Percentiles rank a stretch among this genome's conserved stretches.
Evolutionary conservation across 2,329 filamentous ascomycete genomes (phyloP).

Genomic region (Trichoderma gracile): DNA sequence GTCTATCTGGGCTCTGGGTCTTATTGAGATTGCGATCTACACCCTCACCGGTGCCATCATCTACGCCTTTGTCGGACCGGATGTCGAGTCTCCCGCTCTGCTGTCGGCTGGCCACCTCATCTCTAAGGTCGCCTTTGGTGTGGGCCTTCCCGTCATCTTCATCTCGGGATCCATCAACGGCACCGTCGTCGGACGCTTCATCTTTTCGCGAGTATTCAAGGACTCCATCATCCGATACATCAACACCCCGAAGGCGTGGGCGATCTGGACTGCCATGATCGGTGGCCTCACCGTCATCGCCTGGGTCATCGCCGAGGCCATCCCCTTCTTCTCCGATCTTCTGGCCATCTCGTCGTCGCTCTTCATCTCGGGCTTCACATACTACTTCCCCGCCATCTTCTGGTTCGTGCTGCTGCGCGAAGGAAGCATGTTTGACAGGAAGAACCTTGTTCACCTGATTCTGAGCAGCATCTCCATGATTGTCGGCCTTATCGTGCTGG

Average conservation of each 20-base stretch:
- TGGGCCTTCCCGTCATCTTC: slow-evolving; percentile 72
- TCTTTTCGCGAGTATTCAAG: slow-evolving; percentile 49
- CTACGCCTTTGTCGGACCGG: slow-evolving; percentile 66
- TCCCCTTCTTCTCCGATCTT: slow-evolving; percentile 70
- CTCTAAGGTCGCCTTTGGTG: slow-evolving; percentile 67
- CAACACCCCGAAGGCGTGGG: slow-evolving; percentile 52
- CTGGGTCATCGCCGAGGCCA: slow-evolving; percentile 70
- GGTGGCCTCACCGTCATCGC: slow-evolving; percentile 59
- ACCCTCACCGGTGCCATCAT: slow-evolving; percentile 65
- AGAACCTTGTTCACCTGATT: slow-evolving; percentile 32
- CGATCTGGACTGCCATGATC: slow-evolving; percentile 60
- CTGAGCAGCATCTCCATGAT: slow-evolving; percentile 34
- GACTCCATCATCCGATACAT: slow-evolving; percentile 48
- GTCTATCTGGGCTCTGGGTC: slow-evolving; percentile 63
- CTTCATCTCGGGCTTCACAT: slow-evolving; percentile 46
- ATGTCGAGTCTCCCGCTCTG: slow-evolving; percentile 67
- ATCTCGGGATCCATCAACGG: slow-evolving; percentile 72
- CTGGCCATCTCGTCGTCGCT: slow-evolving; percentile 54
- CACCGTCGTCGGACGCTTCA: slow-evolving; percentile 48
- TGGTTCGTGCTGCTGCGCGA: slow-evolving; percentile 43
- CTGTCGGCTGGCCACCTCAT: slow-evolving; percentile 61
- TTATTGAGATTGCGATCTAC: slow-evolving; percentile 65
- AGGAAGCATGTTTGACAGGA: slow-evolving; percentile 32
- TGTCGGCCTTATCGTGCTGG: slow-evolving; percentile 32
- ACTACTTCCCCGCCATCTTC: slow-evolving; percentile 44